Evolutionary conservation across 2,329 filamentous ascomycete genomes (phyloP), one percentile per base, ranked within the genome.

Genomic region (Talaromyces atroroseus): DNA sequence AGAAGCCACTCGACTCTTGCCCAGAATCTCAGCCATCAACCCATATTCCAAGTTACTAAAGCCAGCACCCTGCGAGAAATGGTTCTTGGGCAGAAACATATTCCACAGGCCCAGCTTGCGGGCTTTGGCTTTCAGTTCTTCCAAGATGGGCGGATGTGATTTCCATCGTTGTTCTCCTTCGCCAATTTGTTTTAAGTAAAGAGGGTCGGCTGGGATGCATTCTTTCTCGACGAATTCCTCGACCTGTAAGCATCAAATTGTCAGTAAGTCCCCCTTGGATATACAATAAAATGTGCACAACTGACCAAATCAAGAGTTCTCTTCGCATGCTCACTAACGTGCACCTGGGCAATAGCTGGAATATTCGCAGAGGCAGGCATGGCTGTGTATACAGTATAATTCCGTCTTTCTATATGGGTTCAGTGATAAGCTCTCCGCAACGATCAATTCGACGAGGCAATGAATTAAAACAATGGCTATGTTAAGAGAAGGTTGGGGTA

Each of bases 221-320:
- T 96, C 92, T 75, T 96, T 92, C 71, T 97, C 89, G 65, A 99
- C 94, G 67, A 99, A 99, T 74, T 91, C 90, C 78, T 92, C 90
- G 64, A 99, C 89, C 82, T 84, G 61, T 2, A n/a, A n/a, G 42
- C 2, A 2, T 48, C 20, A 45, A 20, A 5, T 20, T 29, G 40
- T 60, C 29, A 60, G 59, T 36, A 16, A 16, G 6, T 32, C 16
- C 32, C 4, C 32, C 58, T 49, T 21, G 42, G 51, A 48, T 49
- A 29, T 12, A 32, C 1, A 5, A 47, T 6, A 16, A 5, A 12
- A 12, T 4, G 14, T 36, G 18, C 14, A 18, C 42, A 18, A 63
- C 73, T 53, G 76, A 85, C 83, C 62, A 90, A 71, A 68, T 96
- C 92, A 63, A 96, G 78, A 29, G 88, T 89, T 80, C 88, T 85